Conservation (phyloP, 2,329 filamentous ascomycete species). For the Fusarium stilboides region DNA sequence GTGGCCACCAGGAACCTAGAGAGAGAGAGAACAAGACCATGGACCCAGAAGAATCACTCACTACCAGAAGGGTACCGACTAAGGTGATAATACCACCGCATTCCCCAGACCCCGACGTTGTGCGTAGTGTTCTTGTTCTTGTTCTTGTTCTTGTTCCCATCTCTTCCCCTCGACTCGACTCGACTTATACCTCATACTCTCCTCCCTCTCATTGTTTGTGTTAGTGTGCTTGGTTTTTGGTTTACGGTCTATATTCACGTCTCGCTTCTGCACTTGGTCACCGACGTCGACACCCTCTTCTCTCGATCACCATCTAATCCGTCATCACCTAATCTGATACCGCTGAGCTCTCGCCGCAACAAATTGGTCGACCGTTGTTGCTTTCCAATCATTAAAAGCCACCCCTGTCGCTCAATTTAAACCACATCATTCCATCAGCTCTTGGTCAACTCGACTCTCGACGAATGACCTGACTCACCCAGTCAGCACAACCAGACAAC, state of each 20-base stretch:
- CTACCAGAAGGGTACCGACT: constrained; percentile 35
- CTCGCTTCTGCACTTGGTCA: constrained; percentile 23
- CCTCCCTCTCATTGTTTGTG: constrained; percentile 24
- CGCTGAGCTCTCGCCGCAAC: constrained; percentile 14
- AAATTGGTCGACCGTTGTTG: constrained; percentile 17
- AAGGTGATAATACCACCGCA: constrained; percentile 52
- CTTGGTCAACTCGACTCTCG: constrained; percentile 27
- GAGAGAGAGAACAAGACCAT: constrained; percentile 36
- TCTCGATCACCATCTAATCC: constrained; percentile 20
- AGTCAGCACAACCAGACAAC: constrained; percentile 33
- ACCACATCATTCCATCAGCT: constrained; percentile 37
- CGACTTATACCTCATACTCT: constrained; percentile 22
- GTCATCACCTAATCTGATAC: constrained; percentile 22
- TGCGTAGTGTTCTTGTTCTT: constrained; percentile 35
- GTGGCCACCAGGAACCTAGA: constrained; percentile 43
- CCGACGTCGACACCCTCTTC: constrained; percentile 16
- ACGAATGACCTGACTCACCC: constrained; percentile 33
- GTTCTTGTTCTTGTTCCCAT: constrained; percentile 38
- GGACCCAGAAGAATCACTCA: constrained; percentile 28
- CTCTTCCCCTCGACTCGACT: constrained; percentile 40
- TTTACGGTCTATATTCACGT: constrained; percentile 21
- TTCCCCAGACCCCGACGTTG: constrained; percentile 48
- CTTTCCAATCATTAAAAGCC: constrained; percentile 7
- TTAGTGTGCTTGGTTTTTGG: constrained; percentile 31
- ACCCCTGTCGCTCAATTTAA: constrained; percentile 21